phyloP scores from a whole-genome alignment of 2,329 filamentous ascomycete species.

The Diaporthe destruens region DNA sequence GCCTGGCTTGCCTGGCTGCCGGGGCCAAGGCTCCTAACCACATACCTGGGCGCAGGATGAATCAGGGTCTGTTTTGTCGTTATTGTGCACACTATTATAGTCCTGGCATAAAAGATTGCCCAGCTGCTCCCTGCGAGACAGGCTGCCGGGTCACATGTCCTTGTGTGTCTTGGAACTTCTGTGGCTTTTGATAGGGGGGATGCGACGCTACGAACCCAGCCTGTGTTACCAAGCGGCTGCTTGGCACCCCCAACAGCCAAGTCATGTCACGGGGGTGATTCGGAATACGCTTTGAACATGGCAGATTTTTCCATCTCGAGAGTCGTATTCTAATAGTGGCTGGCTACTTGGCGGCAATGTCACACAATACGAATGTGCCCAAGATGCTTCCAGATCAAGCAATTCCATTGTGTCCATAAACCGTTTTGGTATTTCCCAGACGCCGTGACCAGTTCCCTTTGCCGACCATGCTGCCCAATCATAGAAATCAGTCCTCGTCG shows the following conservation, averaged over 20 bases:
- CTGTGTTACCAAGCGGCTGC: constrained; percentile 21
- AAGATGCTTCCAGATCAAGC: constrained; percentile 43
- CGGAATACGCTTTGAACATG: constrained; percentile 4
- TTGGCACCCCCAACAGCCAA: constrained; percentile 13
- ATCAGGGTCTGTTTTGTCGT: constrained; percentile 40
- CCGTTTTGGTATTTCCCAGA: constrained; percentile 52
- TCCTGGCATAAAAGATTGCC: constrained; percentile 21
- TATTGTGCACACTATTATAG: constrained; percentile 28
- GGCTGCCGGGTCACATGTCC: constrained; percentile 2
- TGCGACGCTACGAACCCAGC: constrained; percentile 20
- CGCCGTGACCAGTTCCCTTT: constrained; percentile 47
- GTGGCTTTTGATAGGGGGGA: constrained; percentile 21
- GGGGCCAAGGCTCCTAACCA: constrained; percentile 8
- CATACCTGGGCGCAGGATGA: constrained; percentile 32
- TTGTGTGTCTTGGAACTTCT: background rate
- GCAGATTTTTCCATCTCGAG: constrained; percentile 39
- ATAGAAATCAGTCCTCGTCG: constrained; percentile 41
- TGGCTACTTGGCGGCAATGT: constrained; percentile 44
- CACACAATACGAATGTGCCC: constrained; percentile 42
- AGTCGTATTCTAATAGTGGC: constrained; percentile 43
- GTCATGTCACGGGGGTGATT: constrained; percentile 29
- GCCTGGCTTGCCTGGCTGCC: constrained; percentile 30
- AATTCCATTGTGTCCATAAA: constrained; percentile 45
- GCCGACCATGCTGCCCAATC: constrained; percentile 44
- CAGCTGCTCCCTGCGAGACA: constrained; percentile 18